Base-by-base conservation (phyloP, 495 filamentous ascomycete genomes). In the Penicillium psychrofluorescens region DNA sequence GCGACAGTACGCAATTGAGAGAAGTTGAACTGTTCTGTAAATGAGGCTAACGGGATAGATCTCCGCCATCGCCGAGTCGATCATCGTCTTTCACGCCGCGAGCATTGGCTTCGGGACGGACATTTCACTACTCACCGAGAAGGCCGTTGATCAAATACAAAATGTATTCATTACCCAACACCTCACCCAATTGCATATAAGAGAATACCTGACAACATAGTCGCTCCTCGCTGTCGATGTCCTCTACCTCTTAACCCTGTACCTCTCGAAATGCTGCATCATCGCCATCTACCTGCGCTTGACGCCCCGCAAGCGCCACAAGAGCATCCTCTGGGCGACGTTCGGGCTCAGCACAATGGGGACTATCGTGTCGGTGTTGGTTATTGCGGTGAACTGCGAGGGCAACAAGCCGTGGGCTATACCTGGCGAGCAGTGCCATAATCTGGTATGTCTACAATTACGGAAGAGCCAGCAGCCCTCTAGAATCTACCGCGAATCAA, bases 221-320 rank as follows among this genome's bases (percentile, higher is more conserved):
- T 52, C 63, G 35, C 49, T 65, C 33, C 58, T 62, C 42, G 51
- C 55, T 41, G 62, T 60, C 51, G 67, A 74, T 36, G 51, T 68
- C n/a, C 55, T 76, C 43, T 70, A 67, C 38, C 47, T 76, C 35
- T 40, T 73, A 12, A 61, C 61, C 8, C 47, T 74, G 7, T 74
- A 65, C 39, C 54, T 72, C 33, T 67, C 68, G 27, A 76, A 76
- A 59, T 68, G 59, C 54, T 72, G 69, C 27, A 66, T 71, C 28
- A 49, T 66, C 9, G 63, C 66, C 11, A 68, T 76, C 28, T 69
- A 71, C 37, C 58, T 72, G n/a, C 66, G 68, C 11, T 55, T 76
- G 5, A 71, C 73, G 1, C 73, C 70, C 0, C 58, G 70, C 22
- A 70, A 63, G 47, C 49, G 43, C 22, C 70, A 76, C 44, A 67